Conservation (phyloP, 2,329 filamentous ascomycete genomes). For the Epichloe bromicola region DNA sequence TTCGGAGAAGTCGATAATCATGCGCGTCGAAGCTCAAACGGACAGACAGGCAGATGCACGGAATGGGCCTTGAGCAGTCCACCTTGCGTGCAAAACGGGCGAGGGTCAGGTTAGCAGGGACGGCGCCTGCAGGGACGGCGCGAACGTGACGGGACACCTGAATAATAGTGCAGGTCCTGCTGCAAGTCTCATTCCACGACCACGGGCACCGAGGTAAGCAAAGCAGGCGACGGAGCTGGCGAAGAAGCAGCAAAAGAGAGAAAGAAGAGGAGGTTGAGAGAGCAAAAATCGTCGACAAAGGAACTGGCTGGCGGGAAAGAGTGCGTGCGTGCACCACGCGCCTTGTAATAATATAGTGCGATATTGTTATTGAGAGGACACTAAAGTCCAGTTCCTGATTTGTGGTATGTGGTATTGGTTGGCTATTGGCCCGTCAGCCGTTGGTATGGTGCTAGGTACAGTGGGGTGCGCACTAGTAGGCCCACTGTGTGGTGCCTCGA, state of each 20-base stretch:
- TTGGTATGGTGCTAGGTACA: neutral
- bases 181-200: neutral
- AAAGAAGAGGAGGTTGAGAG: neutral
- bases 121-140: conserved; percentile 3
- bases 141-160: neutral
- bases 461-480: neutral
- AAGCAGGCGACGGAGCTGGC: neutral
- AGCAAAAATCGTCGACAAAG: neutral
- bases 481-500: neutral
- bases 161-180: neutral
- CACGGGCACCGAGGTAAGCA: neutral
- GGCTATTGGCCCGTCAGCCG: neutral
- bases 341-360: too few relatives aligned
- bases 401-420: neutral
- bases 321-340: neutral
- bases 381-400: neutral
- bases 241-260: neutral
- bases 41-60: neutral
- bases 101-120: neutral
- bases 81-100: conserved; percentile 1
- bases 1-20: neutral
- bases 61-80: neutral
- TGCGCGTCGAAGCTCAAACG: neutral
- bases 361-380: too few relatives aligned
- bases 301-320: neutral